Percentiles rank a stretch among this genome's conserved stretches.
Conservation (phyloP, 2,329 filamentous ascomycete species). For the Verticillium klebahnii region DNA sequence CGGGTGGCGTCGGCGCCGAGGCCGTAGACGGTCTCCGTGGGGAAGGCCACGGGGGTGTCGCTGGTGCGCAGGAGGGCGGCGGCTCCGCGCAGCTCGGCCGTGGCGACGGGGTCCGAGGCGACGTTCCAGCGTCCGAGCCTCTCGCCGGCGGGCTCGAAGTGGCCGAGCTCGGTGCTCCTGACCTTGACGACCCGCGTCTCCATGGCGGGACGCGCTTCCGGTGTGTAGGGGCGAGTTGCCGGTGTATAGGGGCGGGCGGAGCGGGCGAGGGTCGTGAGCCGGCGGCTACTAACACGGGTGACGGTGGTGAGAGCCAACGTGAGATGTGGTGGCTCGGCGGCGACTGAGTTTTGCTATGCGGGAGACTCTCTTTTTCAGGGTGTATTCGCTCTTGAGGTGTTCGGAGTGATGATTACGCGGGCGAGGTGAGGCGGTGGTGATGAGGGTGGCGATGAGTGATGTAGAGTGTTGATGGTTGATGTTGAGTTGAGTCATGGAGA, state of each 20-base stretch:
- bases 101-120: slow-evolving; percentile 18
- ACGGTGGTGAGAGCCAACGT: slow-evolving; percentile 4
- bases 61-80: slow-evolving; percentile 60
- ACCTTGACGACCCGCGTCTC: slow-evolving; percentile 35
- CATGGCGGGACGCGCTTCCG: slow-evolving; percentile 20
- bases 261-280: neutral
- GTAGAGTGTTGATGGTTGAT: slow-evolving; percentile 1
- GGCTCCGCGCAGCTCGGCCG: slow-evolving; percentile 53
- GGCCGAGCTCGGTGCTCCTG: slow-evolving; percentile 25
- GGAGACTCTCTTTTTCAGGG: neutral
- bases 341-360: neutral
- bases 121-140: slow-evolving; percentile 40
- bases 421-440: neutral
- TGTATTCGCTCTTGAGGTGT: no score
- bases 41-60: slow-evolving; percentile 83
- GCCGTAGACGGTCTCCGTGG: slow-evolving; percentile 96
- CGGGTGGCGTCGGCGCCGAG: slow-evolving; percentile 93
- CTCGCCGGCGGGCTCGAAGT: slow-evolving; percentile 23
- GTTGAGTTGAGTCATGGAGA: slow-evolving; percentile 9
- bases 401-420: no score
- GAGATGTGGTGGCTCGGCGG: neutral
- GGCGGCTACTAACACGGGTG: slow-evolving; percentile 10
- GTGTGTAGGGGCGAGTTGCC: neutral
- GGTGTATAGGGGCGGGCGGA: neutral
- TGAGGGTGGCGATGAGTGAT: slow-evolving; percentile 6